Base-by-base conservation (phyloP, 2,329 filamentous ascomycete genomes). In the Leptographium wingfieldii region DNA sequence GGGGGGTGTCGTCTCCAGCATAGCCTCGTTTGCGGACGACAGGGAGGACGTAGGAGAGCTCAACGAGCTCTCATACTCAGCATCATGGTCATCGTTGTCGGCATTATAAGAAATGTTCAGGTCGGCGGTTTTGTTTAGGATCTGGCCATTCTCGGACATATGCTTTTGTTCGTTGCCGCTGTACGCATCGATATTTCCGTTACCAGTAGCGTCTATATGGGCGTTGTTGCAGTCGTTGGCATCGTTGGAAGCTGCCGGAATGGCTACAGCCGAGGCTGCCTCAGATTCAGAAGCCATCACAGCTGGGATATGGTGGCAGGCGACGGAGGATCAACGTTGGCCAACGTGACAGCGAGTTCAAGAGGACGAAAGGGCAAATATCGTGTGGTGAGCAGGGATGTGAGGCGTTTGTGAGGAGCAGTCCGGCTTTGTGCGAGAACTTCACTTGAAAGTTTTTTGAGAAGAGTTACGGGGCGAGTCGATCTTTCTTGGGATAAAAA, bases 151-250 rank as follows among this genome's bases (percentile, higher is more conserved):
- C 6, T 48, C 51, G 25, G 40, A 43, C 22, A 52, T 46, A 14
- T 56, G 25, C 60, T 68, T 68, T 51, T 66, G 64, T 52, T 70
- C 69, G 60, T 73, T 70, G 56, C 76, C 73, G 67, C 69, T 73
- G 68, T 80, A 80, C 33, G 73, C 72, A 64, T 77, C 74, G 66
- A 78, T 70, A 68, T 76, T 77, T 69, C 76, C 76, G 68, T 76
- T 73, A 68, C 76, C 73, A 71, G 72, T 70, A 62, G 72, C 67
- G 33, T 48, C 46, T n/a, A 16, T 6, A 35, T 19, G 31, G n/a
- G 31, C 52, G 33, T 38, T 33, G 27, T 35, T 12, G 67, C 72
- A 64, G 57, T 65, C 68, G 63, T 74, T 69, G 61, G 68, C 70
- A 66, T 67, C 65, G 51, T 64, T 61, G 35, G 64, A 57, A 7